Conservation (phyloP, 1,284 basidiomycete species). For the Hymenochaete sp. region DNA sequence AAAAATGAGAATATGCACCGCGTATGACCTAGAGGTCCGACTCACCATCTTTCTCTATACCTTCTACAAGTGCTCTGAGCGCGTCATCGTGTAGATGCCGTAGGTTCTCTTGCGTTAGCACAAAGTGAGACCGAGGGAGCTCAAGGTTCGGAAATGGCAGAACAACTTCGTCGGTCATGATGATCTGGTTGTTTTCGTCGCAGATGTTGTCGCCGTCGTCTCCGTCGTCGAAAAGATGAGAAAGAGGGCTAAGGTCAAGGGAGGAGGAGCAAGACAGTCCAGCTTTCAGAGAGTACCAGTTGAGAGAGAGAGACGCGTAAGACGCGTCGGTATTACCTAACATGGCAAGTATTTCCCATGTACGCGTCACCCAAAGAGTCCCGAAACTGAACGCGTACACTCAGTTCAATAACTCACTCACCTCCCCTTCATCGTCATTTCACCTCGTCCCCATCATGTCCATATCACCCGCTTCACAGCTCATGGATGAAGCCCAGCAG, state of each 20-base stretch:
- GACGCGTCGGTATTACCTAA: conserved; percentile 9
- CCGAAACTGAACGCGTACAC: conserved; percentile 46
- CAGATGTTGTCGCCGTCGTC: no score
- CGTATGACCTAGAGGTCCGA: conserved; percentile 18
- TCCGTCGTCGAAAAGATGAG: no score
- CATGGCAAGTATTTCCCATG: not conserved
- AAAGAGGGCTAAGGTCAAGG: not conserved
- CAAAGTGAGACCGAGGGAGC: conserved; percentile 72
- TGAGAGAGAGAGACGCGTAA: conserved; percentile 7
- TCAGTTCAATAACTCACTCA: conserved; percentile 8
- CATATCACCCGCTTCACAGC: conserved; percentile 30
- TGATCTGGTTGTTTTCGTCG: not conserved
- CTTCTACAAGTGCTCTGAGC: conserved; percentile 57
- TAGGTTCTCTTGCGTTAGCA: conserved; percentile 56
- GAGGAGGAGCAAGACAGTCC: conserved; percentile 2
- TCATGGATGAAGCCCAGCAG: conserved; percentile 46
- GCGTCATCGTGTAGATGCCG: conserved; percentile 60
- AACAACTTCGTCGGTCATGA: conserved; percentile 78
- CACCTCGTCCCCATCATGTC: not conserved
- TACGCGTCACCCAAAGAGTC: conserved; percentile 10
- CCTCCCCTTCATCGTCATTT: conserved; percentile 10
- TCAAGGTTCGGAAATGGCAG: conserved; percentile 80
- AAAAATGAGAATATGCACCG: conserved; percentile 11
- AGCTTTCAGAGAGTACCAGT: conserved; percentile 9
- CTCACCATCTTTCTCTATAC: conserved; percentile 81